These are phyloP conservation scores for Trichosporon sp. DNA, from an alignment of 1,284 basidiomycete genomes.

Conservation along the genomic window DNA sequence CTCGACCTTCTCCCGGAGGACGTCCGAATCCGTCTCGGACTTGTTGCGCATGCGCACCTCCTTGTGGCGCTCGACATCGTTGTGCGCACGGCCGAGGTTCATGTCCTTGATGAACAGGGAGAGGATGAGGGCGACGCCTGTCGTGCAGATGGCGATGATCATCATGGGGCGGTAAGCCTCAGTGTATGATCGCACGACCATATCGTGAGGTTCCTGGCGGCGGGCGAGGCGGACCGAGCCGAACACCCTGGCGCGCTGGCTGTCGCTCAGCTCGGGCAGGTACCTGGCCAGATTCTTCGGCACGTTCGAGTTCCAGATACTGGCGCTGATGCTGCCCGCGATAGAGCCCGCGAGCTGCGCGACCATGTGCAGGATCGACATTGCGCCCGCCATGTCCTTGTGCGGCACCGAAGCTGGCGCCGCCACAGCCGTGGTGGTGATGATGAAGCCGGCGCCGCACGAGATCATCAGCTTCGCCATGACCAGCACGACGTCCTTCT, in stretches of 20 bases:
- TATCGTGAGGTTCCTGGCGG: conserved; percentile 28
- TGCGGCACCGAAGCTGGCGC: conserved; percentile 46
- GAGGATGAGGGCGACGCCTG: conserved; percentile 27
- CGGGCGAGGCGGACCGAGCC: conserved; percentile 30
- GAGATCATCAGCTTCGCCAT: conserved; percentile 25
- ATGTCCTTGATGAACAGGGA: conserved; percentile 30
- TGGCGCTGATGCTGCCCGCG: conserved; percentile 36
- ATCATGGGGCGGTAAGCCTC: conserved; percentile 26
- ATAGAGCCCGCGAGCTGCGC: conserved; percentile 46
- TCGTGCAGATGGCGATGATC: conserved; percentile 28
- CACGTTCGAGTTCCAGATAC: conserved; percentile 38
- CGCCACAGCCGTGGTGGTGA: conserved; percentile 44
- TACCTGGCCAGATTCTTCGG: conserved; percentile 27
- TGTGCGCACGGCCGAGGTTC: conserved; percentile 31
- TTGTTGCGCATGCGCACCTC: conserved; percentile 25
- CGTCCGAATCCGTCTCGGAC: conserved; percentile 19
- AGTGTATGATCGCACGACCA: conserved; percentile 33
- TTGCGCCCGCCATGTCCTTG: conserved; percentile 45
- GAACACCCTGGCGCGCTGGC: conserved; percentile 29
- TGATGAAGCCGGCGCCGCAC: conserved; percentile 27
- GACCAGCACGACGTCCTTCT: conserved; percentile 33
- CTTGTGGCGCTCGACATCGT: conserved; percentile 31
- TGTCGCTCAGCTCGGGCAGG: conserved; percentile 27
- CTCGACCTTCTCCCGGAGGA: conserved; percentile 8
- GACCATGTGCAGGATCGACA: conserved; percentile 45